Base-by-base conservation (phyloP, 2,329 filamentous ascomycete genomes). In the Cordyceps cateniannulata region DNA sequence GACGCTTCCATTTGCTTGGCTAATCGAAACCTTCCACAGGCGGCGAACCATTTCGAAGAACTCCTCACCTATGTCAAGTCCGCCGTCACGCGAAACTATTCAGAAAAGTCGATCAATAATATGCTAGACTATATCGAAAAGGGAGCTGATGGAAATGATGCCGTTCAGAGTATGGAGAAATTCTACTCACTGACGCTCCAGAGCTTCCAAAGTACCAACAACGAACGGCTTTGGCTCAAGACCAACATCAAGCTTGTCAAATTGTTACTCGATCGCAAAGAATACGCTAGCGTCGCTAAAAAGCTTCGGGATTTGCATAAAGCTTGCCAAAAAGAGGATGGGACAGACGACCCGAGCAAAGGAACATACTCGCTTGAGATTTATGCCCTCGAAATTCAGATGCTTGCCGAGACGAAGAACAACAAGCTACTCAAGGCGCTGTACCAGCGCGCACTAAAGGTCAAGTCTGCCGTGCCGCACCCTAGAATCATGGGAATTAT, bases 401-500 rank as follows among this genome's bases (percentile, higher is more conserved):
- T 99, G 93, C 93, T 96, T 70, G 91, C 93, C 3, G 92, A 96
- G 76, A 96, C 91, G 38, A 89, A 90, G 70, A 98, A 98, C 79
- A 98, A 96, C 80, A 98, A 98, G 77, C 90, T 96, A 69, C 81
- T 99, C 62, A 98, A 98, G 81, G 82, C 88, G 16, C 81, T 98
- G 18, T 99, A 98, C 74, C 89, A 96, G 73, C 88, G 90, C 63
- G 95, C 95, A 5, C 83, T 99, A 54, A 89, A 89, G 65, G 93
- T 99, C 59, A 88, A 91, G 64, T 98, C 95, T n/a, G 95, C 95
- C 0, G 95, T 99, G 14, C 93, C 95, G 44, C 95, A 99, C 76
- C 95, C 95, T 62, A 96, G 96, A 77, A 96, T 99, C 73, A 97
- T 98, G 91, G 95, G 95, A 56, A 93, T 99, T 73, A 99, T 99